Evolutionary conservation across 2,329 filamentous ascomycete species (phyloP), one percentile per base, ranked within the genome.

Genomic region (Alternaria sp.): DNA sequence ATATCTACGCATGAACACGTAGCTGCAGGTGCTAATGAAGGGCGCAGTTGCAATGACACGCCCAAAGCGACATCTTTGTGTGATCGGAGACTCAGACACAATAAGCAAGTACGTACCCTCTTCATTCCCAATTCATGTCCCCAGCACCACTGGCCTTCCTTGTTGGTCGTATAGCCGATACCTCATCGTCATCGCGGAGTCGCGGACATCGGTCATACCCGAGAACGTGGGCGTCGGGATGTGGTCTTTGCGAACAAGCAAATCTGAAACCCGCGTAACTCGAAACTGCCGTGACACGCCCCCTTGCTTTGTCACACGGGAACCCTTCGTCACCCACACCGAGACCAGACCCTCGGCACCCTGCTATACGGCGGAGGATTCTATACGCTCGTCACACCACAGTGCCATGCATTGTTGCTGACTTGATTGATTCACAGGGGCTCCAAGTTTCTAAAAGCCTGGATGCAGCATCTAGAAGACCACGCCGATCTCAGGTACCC

Each of bases 31-130:
- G 13, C 69, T 66, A 54, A 69, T 30, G 21, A 52, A 36, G 56
- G 59, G 30, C 50, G 52, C 72, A 97, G 94, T 98, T 72, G 95
- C 96, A 57, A 98, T 99, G 94, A 99, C 96, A 66, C 89, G 96
- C 69, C 93, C 96, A 6, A 95, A 92, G 82, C 88, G 96, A 71
- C 95, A 96, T 76, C 85, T 99, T 46, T 96, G 92, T 66, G 87
- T 99, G 17, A 91, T 97, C 73, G 96, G 95, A 47, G 96, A 99
- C 80, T 96, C 93, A 62, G 96, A 97, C 78, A 98, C 95, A 4
- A 92, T 97, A 59, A 90, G 90, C 80, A 89, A 87, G 92, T 97
- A 84, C 87, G 92, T 59, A 15, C 25, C 46, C 25, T 43, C 51
- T 21, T 32, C 15, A 43, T 62, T 44, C 61, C 57, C 28, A 57